A percentile compares a stretch with the other conserved stretches of the same genome.
Evolutionary conservation across 1,284 basidiomycete species (phyloP).

Genomic region (Pulveroboletus sp.): DNA sequence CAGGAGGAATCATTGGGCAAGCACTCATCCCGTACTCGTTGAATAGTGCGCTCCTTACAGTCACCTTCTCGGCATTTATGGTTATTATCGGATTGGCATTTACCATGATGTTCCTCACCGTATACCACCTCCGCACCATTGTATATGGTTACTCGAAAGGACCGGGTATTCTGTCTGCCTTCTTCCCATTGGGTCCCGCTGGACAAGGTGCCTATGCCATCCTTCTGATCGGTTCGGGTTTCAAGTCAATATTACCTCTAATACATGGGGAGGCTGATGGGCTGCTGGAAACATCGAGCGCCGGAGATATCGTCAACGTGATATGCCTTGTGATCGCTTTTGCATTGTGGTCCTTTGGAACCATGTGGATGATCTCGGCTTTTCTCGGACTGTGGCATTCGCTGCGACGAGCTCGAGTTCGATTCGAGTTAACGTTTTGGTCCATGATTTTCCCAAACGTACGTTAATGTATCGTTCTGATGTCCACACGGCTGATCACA

Average conservation of each 20-base stretch:
- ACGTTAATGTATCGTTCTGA: constrained; percentile 22
- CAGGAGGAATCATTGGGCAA: constrained; percentile 60
- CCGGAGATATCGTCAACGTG: constrained; percentile 46
- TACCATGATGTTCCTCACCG: constrained; percentile 54
- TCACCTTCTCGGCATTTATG: constrained; percentile 52
- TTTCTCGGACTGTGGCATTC: constrained; percentile 46
- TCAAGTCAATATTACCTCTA: constrained; percentile 41
- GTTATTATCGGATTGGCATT: constrained; percentile 60
- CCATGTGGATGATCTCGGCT: constrained; percentile 55
- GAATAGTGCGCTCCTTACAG: constrained; percentile 54
- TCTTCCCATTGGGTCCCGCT: constrained; percentile 57
- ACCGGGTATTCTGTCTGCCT: constrained; percentile 56
- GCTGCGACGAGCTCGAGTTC: constrained; percentile 40
- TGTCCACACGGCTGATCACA: constrained; percentile 3
- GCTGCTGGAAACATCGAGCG: constrained; percentile 30
- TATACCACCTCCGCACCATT: constrained; percentile 51
- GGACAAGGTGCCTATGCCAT: constrained; percentile 61
- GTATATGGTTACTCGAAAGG: constrained; percentile 49
- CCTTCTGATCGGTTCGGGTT: constrained; percentile 46
- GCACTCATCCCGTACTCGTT: constrained; percentile 48
- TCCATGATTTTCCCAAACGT: constrained; percentile 65
- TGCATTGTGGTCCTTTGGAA: constrained; percentile 53
- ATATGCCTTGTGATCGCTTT: constrained; percentile 50
- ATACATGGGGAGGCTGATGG: constrained; percentile 24
- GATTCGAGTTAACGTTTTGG: constrained; percentile 57